Conservation (phyloP, 331 rosid genomes). For the Acacia concinna region DNA sequence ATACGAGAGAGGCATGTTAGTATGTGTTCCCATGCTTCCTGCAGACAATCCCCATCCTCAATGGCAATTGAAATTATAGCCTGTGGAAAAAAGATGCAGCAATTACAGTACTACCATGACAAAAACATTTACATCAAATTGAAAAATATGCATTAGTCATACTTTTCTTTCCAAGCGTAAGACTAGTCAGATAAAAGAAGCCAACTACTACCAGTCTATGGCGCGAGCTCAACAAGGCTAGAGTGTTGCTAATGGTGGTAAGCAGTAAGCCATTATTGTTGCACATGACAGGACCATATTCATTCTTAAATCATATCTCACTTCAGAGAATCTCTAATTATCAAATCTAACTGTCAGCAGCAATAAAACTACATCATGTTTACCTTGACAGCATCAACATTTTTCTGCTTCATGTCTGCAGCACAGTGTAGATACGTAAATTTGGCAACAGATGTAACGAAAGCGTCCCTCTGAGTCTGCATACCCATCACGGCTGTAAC, state of each 20-base stretch:
- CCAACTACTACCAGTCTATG: conserved; percentile 13
- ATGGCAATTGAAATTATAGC: conserved; percentile 91
- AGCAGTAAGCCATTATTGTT: conserved; percentile 6
- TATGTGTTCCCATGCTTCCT: conserved; percentile 99
- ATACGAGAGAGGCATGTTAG: conserved; percentile 94
- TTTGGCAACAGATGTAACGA: conserved; percentile 97
- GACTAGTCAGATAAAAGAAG: conserved; percentile 27
- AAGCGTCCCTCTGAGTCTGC: conserved; percentile 99
- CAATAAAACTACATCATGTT: conserved; percentile 28
- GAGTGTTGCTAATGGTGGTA: conserved; percentile 1
- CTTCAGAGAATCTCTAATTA: background rate
- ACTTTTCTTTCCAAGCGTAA: conserved; percentile 14
- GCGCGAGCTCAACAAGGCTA: conserved; percentile 7
- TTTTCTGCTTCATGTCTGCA: conserved; percentile 97
- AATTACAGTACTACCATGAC: conserved; percentile 13
- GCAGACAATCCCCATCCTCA: conserved; percentile 93
- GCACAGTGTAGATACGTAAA: conserved; percentile 96
- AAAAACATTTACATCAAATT: conserved; percentile 30
- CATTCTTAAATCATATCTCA: conserved; percentile 6
- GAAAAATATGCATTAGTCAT: conserved; percentile 10
- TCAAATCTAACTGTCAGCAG: conserved; percentile 7
- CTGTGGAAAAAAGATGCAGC: conserved; percentile 46
- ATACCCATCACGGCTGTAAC: conserved; percentile 92
- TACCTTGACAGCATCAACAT: conserved; percentile 99
- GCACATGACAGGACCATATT: conserved; percentile 14